These are phyloP conservation scores for Sordaria brevicollis DNA, from an alignment of 495 filamentous ascomycete genomes.

Conservation along the genomic window DNA sequence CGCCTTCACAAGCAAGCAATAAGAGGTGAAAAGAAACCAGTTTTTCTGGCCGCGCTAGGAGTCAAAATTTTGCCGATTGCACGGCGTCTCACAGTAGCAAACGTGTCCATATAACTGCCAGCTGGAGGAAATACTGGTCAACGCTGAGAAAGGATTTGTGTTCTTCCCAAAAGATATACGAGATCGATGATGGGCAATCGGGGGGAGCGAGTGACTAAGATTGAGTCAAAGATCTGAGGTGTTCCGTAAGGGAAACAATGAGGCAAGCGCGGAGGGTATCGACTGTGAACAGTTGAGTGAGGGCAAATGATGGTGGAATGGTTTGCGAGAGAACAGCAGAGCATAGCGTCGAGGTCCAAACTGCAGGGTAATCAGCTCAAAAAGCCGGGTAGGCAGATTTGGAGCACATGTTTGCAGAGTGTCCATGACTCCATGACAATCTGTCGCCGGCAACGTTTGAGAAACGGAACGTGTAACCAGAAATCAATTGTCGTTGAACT, in stretches of 20 bases:
- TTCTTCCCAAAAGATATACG: too few species aligned
- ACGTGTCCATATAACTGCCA: background rate
- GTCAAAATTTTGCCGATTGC: background rate
- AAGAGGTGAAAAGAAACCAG: background rate
- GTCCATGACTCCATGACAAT: background rate
- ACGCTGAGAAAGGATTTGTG: background rate
- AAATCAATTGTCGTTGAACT: background rate
- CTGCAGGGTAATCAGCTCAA: background rate
- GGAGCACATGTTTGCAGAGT: background rate
- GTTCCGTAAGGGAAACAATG: too few species aligned
- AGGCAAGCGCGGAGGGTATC: too few species aligned
- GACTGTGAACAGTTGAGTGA: too few species aligned
- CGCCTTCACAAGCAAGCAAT: background rate
- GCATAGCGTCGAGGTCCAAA: too few species aligned
- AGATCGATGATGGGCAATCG: too few species aligned
- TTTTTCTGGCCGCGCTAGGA: too few species aligned
- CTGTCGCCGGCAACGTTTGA: background rate
- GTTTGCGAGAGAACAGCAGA: too few species aligned
- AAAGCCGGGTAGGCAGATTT: background rate
- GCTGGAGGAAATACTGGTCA: background rate
- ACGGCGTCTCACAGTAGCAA: background rate
- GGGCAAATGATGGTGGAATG: too few species aligned
- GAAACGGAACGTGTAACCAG: background rate
- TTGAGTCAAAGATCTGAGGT: too few species aligned
- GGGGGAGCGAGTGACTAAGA: too few species aligned